Percentiles rank a stretch among this genome's conserved stretches.
These are phyloP conservation scores for maize (Zea mays) DNA, from an alignment of 176 grass and related monocot genomes.

Conservation along the genomic window DNA sequence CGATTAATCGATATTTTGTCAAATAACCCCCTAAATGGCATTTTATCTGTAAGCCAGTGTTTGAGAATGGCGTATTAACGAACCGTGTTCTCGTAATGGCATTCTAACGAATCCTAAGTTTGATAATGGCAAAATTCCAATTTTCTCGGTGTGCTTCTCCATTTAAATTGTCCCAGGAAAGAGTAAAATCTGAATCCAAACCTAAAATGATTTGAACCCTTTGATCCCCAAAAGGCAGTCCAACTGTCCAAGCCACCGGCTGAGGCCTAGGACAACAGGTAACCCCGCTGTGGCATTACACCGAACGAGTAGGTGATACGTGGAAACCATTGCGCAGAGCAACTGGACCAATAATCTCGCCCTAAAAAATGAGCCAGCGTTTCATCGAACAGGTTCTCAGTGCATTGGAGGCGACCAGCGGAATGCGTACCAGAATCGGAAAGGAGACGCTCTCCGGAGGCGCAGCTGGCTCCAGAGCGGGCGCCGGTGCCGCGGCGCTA, in stretches of 20 bases:
- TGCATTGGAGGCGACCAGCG: neutral
- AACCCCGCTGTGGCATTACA: neutral
- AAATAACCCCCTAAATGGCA: no score
- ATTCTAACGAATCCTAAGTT: no score
- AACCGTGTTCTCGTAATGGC: no score
- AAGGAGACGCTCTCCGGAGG: slow-evolving; percentile 24
- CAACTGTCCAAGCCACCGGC: neutral
- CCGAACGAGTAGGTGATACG: neutral
- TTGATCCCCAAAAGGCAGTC: neutral
- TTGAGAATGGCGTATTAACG: no score
- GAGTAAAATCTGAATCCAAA: neutral
- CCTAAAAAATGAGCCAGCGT: neutral
- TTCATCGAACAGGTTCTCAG: neutral
- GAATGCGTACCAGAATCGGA: slow-evolving; percentile 35
- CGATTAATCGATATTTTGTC: no score
- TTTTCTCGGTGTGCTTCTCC: neutral
- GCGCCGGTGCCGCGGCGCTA: neutral
- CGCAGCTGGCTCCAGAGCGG: neutral
- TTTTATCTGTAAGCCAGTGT: no score
- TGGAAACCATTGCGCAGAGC: neutral
- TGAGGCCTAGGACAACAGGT: neutral
- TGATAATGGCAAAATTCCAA: no score
- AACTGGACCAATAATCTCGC: neutral
- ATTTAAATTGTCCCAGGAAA: neutral
- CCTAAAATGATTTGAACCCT: neutral